Conservation (phyloP, 2,329 filamentous ascomycete species). For the Exophiala lecanii-corni region DNA sequence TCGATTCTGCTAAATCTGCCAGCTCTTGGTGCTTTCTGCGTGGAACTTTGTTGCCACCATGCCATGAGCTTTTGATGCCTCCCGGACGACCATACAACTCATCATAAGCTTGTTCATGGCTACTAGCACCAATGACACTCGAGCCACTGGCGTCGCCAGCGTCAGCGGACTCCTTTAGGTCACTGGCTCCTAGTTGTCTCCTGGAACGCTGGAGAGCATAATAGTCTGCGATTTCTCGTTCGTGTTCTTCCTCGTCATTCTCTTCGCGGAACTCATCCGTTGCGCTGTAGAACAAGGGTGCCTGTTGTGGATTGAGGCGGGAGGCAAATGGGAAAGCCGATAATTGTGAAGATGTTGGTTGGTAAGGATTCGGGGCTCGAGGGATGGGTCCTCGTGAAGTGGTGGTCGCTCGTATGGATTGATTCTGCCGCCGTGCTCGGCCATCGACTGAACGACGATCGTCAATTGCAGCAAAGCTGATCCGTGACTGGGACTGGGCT, state of each 20-base stretch:
- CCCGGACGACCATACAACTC: conserved; percentile 40
- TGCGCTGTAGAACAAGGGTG: conserved; percentile 90
- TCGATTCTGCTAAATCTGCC: conserved; percentile 32
- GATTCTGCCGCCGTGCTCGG: conserved; percentile 43
- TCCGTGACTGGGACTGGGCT: conserved; percentile 88
- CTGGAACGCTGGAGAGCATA: conserved; percentile 87
- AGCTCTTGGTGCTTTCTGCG: conserved; percentile 37
- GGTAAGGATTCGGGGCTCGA: conserved; percentile 65
- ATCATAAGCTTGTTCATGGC: conserved; percentile 36
- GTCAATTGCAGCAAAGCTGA: conserved; percentile 65
- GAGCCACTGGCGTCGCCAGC: conserved; percentile 64
- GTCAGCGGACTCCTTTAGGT: conserved; percentile 79
- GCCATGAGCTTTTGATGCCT: conserved; percentile 56
- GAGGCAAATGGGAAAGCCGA: conserved; percentile 75
- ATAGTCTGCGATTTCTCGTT: conserved; percentile 87
- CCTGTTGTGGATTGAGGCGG: conserved; percentile 66
- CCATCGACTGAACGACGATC: conserved; percentile 44
- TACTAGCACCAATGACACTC: conserved; percentile 54
- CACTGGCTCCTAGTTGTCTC: conserved; percentile 78
- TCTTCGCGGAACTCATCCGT: conserved; percentile 88
- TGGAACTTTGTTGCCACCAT: conserved; percentile 41
- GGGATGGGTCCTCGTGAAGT: conserved; percentile 32
- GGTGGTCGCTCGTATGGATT: conserved; percentile 42
- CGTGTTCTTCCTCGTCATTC: conserved; percentile 86
- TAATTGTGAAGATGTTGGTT: conserved; percentile 65